These are phyloP conservation scores for Amanita inopinata DNA, from an alignment of 768 basidiomycete species.

Conservation along the genomic window DNA sequence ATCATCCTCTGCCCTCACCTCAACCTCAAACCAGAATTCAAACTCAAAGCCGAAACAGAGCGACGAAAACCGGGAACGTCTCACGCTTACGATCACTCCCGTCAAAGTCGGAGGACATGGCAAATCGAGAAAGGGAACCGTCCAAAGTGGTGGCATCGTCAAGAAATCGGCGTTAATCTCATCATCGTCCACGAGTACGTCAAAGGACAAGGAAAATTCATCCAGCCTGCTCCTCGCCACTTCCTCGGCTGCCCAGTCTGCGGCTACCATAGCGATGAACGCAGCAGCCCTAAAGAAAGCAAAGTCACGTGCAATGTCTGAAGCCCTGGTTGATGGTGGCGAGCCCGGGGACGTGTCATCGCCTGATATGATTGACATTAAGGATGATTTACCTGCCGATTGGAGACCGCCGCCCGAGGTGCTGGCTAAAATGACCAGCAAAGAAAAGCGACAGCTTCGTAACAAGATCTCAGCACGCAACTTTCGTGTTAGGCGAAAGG, in stretches of 20 bases:
- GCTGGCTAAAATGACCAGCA: constrained; percentile 89
- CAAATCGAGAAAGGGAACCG: constrained; percentile 54
- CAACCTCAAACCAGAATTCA: constrained; percentile 13
- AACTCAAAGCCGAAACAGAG: constrained; percentile 5
- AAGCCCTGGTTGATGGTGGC: constrained; percentile 15
- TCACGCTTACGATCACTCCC: constrained; percentile 40
- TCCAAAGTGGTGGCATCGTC: constrained; percentile 62
- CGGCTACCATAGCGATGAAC: constrained; percentile 1
- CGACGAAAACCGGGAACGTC: constrained; percentile 21
- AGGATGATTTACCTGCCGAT: constrained; percentile 57
- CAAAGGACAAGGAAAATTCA: constrained; percentile 29
- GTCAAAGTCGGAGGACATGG: constrained; percentile 52
- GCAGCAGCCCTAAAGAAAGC: constrained; percentile 6
- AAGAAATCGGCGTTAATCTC: constrained; percentile 37
- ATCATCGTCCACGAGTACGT: constrained; percentile 9
- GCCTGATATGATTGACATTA: constrained; percentile 34
- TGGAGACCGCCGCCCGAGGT: constrained; percentile 88
- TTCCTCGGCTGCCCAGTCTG: constrained; percentile 11
- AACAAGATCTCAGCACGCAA: constrained; percentile 97
- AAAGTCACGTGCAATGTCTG: constrained; percentile 7
- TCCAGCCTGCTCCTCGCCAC: constrained; percentile 13
- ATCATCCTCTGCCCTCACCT: not conserved
- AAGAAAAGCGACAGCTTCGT: constrained; percentile 91
- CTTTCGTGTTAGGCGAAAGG: constrained; percentile 91
- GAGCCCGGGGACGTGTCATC: too few species aligned